A percentile compares a stretch with the other conserved stretches of the same genome.
Conservation (phyloP, 371 early-diverging fungal species). For the Zychaea mexicana region DNA sequence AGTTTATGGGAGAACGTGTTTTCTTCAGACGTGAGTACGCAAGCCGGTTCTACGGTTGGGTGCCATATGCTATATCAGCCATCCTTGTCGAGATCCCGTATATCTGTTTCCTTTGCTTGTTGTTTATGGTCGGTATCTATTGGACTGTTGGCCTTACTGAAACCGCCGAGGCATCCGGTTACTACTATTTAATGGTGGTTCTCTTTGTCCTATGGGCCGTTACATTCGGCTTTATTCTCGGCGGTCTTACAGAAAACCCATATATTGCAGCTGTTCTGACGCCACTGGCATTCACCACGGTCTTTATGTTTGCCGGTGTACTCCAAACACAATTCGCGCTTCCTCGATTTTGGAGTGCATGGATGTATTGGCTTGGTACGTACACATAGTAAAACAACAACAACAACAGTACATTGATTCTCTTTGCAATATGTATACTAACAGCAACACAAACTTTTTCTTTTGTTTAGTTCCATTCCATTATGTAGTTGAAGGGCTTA, state of each 20-base stretch:
- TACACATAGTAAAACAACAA: constrained; percentile 22
- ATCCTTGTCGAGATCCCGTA: constrained; percentile 58
- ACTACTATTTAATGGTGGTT: constrained; percentile 56
- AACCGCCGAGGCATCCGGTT: constrained; percentile 43
- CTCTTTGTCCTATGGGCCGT: constrained; percentile 60
- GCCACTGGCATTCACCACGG: constrained; percentile 56
- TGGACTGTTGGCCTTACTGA: constrained; percentile 63
- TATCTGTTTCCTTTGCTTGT: constrained; percentile 38
- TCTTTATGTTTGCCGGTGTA: constrained; percentile 67
- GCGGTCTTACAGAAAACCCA: constrained; percentile 33
- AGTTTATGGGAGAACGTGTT: constrained; percentile 63
- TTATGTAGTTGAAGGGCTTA: constrained; percentile 67
- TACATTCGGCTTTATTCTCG: constrained; percentile 65
- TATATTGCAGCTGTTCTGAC: constrained; percentile 62
- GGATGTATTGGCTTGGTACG: constrained; percentile 64
- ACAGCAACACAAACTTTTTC: background rate
- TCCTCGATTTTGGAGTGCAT: constrained; percentile 69
- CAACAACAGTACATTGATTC: background rate
- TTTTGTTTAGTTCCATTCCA: constrained; percentile 58
- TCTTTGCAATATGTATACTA: background rate
- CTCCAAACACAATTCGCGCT: constrained; percentile 58
- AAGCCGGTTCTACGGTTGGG: constrained; percentile 66
- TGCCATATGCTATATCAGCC: constrained; percentile 54
- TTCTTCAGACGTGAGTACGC: constrained; percentile 69
- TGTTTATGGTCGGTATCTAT: constrained; percentile 61